Conservation (phyloP, 2,329 filamentous ascomycete species). For the Thermoascus crustaceus region DNA sequence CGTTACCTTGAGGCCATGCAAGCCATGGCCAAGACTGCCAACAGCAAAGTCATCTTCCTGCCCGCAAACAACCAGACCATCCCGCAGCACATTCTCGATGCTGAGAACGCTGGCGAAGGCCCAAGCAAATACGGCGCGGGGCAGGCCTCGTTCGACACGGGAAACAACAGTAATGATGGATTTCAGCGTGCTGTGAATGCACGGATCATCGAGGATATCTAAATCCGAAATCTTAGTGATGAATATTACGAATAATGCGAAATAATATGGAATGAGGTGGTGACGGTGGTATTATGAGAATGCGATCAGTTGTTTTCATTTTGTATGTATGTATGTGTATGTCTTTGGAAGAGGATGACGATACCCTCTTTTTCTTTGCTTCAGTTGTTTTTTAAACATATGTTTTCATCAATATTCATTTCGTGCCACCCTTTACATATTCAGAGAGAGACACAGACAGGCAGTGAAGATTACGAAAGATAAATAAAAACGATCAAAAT, state of each 20-base stretch:
- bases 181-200: constrained; percentile 78
- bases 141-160: constrained; percentile 28
- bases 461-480: no score
- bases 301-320: no score
- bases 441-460: no score
- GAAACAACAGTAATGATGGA: constrained; percentile 41
- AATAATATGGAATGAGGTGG: no score
- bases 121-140: constrained; percentile 41
- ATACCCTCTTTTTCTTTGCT: no score
- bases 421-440: not conserved
- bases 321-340: constrained; percentile 15
- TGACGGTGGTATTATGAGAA: no score
- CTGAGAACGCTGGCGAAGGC: constrained; percentile 48
- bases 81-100: constrained; percentile 42
- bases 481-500: no score
- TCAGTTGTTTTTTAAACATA: no score
- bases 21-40: constrained; percentile 90
- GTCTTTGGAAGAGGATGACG: no score
- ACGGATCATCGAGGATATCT: constrained; percentile 79
- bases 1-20: constrained; percentile 98
- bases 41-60: constrained; percentile 79
- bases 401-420: no score
- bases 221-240: constrained; percentile 23
- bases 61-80: constrained; percentile 56
- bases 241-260: no score